Conservation (phyloP, 169 alveolate species). For the Miamiensis avidus region DNA sequence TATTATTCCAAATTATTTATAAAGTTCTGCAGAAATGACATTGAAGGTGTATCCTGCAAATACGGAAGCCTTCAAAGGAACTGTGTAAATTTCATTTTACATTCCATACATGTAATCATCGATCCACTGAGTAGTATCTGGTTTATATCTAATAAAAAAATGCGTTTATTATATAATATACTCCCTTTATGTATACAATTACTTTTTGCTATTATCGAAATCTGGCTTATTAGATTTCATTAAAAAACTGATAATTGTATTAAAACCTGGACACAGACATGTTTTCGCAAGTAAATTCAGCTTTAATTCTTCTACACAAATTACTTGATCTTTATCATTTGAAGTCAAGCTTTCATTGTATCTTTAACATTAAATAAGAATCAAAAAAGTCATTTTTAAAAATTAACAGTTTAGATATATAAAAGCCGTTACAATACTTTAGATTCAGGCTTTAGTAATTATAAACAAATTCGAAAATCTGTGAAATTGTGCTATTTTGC, state of each 20-base stretch:
- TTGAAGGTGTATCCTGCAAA: slow-evolving; percentile 70
- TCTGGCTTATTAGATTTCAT: slow-evolving; percentile 30
- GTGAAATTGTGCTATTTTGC: slow-evolving; percentile 36
- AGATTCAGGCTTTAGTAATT: slow-evolving; percentile 27
- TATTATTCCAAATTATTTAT: slow-evolving; percentile 58
- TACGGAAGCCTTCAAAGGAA: slow-evolving; percentile 55
- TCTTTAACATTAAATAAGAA: slow-evolving; percentile 36
- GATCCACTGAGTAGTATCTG: slow-evolving; percentile 62
- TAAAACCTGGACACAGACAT: slow-evolving; percentile 83
- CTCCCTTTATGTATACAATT: slow-evolving; percentile 43
- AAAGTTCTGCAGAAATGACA: slow-evolving; percentile 62
- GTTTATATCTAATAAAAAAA: slow-evolving; percentile 32
- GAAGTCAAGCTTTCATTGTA: not conserved
- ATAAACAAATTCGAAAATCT: slow-evolving; percentile 29
- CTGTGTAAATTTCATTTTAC: slow-evolving; percentile 80
- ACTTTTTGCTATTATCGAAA: slow-evolving; percentile 1
- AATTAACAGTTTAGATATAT: slow-evolving; percentile 19
- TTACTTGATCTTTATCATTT: slow-evolving; percentile 56
- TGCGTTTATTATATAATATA: slow-evolving; percentile 11
- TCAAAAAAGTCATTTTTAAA: slow-evolving; percentile 18
- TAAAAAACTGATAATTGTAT: slow-evolving; percentile 63
- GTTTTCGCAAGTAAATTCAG: slow-evolving; percentile 78
- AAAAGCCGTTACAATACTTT: slow-evolving; percentile 39
- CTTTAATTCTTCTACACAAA: slow-evolving; percentile 83
- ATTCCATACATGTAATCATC: slow-evolving; percentile 76